A percentile compares a stretch with the other conserved stretches of the same genome.
phyloP scores from a whole-genome alignment of 78 protist species.

The Blattamonas nauphoetae region DNA sequence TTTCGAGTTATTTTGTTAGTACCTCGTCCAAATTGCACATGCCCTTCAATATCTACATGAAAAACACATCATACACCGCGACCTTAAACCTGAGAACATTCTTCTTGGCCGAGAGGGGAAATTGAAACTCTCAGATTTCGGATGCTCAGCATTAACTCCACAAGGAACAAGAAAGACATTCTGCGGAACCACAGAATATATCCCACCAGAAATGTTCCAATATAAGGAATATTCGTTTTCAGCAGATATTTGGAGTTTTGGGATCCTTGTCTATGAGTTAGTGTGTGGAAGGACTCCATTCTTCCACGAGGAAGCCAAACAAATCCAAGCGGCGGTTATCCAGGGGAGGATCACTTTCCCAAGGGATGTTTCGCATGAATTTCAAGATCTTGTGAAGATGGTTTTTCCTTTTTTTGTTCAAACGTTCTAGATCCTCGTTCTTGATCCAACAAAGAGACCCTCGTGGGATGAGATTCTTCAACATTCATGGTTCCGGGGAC shows the following conservation, averaged over 20 bases:
- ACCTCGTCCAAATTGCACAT: neutral
- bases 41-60: slow-evolving; percentile 4
- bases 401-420: no score
- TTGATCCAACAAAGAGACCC: no score
- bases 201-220: slow-evolving; percentile 32
- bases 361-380: no score
- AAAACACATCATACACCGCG: slow-evolving; percentile 11
- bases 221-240: neutral
- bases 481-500: no score
- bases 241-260: slow-evolving; percentile 26
- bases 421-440: no score
- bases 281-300: slow-evolving; percentile 22
- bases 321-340: no score
- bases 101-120: slow-evolving; percentile 18
- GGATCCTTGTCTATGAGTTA: slow-evolving; percentile 4
- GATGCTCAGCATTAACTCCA: neutral
- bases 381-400: no score
- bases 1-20: neutral
- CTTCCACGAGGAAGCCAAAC: neutral
- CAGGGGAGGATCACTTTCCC: no score
- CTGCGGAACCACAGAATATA: slow-evolving; percentile 30
- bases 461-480: no score
- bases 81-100: slow-evolving; percentile 29
- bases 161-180: neutral
- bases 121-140: slow-evolving; percentile 19